Percentiles rank a stretch among this genome's conserved stretches.
phyloP scores from a whole-genome alignment of 306 rosid species.

The Arachis stenosperma region DNA sequence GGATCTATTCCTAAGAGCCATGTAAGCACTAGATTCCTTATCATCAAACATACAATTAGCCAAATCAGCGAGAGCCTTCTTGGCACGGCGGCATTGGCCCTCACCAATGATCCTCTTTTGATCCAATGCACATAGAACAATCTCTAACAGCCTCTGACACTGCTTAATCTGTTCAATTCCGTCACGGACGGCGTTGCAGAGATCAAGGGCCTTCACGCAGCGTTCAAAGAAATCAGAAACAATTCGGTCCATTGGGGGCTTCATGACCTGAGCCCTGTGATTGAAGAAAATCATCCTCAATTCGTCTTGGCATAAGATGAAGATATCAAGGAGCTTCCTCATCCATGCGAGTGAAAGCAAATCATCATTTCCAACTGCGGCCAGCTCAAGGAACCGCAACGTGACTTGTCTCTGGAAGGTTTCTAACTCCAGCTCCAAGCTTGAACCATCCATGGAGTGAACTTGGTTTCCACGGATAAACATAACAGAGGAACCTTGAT shows the following conservation, averaged over 20 bases:
- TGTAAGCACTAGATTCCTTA: constrained; percentile 56
- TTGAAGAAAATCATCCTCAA: constrained; percentile 59
- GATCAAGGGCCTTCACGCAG: constrained; percentile 82
- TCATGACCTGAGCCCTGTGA: constrained; percentile 37
- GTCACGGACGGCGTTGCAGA: constrained; percentile 85
- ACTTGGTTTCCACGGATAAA: constrained; percentile 50
- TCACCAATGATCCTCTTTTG: constrained; percentile 63
- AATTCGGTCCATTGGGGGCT: constrained; percentile 65
- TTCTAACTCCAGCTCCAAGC: constrained; percentile 57
- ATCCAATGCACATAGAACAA: constrained; percentile 69
- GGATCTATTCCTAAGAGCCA: constrained; percentile 76
- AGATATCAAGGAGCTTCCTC: constrained; percentile 68
- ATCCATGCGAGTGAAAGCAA: constrained; percentile 77
- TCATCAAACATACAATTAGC: constrained; percentile 87
- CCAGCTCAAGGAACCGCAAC: constrained; percentile 54
- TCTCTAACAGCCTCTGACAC: constrained; percentile 79
- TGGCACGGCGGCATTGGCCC: constrained; percentile 89
- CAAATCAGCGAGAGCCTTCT: constrained; percentile 78
- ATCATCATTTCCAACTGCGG: constrained; percentile 42
- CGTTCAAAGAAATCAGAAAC: constrained; percentile 75
- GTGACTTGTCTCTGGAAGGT: constrained; percentile 65
- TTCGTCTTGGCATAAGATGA: constrained; percentile 66
- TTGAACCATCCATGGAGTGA: constrained; percentile 60
- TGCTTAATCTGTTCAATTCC: constrained; percentile 84
- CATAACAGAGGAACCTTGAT: constrained; percentile 53